These are phyloP conservation scores for Pseudoneurospora amorphoporcata DNA, from an alignment of 495 filamentous ascomycete genomes.

Conservation along the genomic window DNA sequence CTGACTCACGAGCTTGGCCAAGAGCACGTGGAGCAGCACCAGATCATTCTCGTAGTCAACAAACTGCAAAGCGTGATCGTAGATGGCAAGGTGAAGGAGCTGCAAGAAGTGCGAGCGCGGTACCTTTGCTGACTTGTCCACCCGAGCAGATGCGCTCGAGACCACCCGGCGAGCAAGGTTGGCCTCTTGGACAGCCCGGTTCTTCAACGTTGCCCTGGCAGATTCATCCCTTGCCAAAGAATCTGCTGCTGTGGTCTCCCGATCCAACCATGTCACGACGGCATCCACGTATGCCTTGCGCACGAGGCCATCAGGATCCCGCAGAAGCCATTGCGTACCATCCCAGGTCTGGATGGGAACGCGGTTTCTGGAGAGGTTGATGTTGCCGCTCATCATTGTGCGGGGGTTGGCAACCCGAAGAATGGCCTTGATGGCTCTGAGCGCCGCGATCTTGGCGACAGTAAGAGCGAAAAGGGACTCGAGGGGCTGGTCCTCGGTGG, in stretches of 20 bases:
- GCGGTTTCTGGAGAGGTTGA: slow-evolving; percentile 55
- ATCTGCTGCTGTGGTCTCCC: slow-evolving; percentile 65
- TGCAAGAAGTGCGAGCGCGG: slow-evolving; percentile 62
- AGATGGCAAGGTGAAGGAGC: slow-evolving; percentile 76
- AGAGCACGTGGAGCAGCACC: slow-evolving; percentile 61
- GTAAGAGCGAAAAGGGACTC: slow-evolving; percentile 65
- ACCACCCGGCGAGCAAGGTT: slow-evolving; percentile 50
- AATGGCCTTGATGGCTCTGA: slow-evolving; percentile 73
- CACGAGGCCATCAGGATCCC: slow-evolving; percentile 65
- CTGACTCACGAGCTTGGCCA: slow-evolving; percentile 58
- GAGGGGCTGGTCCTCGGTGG: slow-evolving; percentile 26
- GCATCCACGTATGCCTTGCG: slow-evolving; percentile 76
- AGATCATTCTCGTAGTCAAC: slow-evolving; percentile 62
- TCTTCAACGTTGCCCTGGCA: slow-evolving; percentile 26
- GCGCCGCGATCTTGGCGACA: slow-evolving; percentile 61
- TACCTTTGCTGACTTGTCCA: slow-evolving; percentile 44
- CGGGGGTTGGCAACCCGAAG: slow-evolving; percentile 65
- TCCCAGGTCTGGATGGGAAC: slow-evolving; percentile 80
- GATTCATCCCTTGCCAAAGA: slow-evolving; percentile 49
- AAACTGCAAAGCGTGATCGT: slow-evolving; percentile 69
- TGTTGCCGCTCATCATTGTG: slow-evolving; percentile 45
- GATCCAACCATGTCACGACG: slow-evolving; percentile 66
- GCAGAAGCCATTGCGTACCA: slow-evolving; percentile 78
- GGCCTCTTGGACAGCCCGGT: slow-evolving; percentile 19
- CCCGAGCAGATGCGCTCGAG: slow-evolving; percentile 53